Evolutionary conservation across 208 protist genomes (phyloP), one percentile per base, ranked within the genome.

Genomic region (Wallacemonas sp.): DNA sequence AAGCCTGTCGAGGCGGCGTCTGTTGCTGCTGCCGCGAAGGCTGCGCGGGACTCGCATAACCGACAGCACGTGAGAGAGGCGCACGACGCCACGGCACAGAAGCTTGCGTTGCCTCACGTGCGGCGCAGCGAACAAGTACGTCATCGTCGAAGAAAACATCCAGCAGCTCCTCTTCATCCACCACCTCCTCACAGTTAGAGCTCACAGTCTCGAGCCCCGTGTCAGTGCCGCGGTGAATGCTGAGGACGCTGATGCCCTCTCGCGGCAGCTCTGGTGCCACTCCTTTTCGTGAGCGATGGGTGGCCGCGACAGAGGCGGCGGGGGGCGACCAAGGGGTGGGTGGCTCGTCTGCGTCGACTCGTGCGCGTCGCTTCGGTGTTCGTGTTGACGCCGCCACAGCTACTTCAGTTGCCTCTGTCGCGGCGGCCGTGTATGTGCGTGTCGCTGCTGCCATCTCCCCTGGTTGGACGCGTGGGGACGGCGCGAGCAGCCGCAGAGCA

Each of bases 201-300:
- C 31, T 21, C 11, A 11, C 11, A 11, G 42, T 46, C 11, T 46
- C 42, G 46, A 15, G 11, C 22, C 4, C 21, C 2, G 9, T 24
- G 22, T 26, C 46, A 3, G 51, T 39, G 51, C 51, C 51, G 8
- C 30, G 26, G 24, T 38, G 51, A 38, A 58, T 58, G 28, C n/a
- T 58, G n/a, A 58, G 51, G 30, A 58, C 51, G 30, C 51, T 58
- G 30, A 58, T 58, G 5, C 51, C 51, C n/a, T n/a, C n/a, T n/a
- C n/a, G n/a, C 9, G 36, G 9, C 36, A 41, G 36, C 9, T 14
- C 36, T 6, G 9, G 6, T 41, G 9, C 36, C 14, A 6, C 36
- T 49, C 17, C 9, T 49, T 22, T 19, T 26, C 44, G 22, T 19
- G 17, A 5, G 44, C 44, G 9, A 26, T 14, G 17, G 5, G 44